Base-by-base conservation (phyloP, 768 basidiomycete species). In the Tricholoma saponaceum region DNA sequence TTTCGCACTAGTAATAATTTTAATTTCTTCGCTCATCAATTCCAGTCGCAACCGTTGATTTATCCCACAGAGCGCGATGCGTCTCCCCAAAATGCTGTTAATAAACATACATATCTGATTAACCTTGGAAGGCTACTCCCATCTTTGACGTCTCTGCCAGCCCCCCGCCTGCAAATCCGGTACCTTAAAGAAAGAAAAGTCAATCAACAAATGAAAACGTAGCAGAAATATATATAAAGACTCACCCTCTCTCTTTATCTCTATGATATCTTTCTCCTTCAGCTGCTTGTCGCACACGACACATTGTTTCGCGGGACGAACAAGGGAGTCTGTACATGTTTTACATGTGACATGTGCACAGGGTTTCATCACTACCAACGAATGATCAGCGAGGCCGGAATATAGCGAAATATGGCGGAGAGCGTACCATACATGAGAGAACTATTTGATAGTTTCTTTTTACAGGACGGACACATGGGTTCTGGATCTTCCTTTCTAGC, bases 91-190 rank as follows among this genome's bases (percentile, higher is more conserved):
- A 20, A 9, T 20, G 41, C 41, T 18, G 18, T n/a, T 37, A 16
- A 37, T 37, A 37, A 37, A 37, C 14, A 13, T 13, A 12, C 13
- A 37, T 14, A 43, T 6, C 14, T 43, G 18, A 22, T 62, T 66
- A 94, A 43, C 91, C 92, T 67, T 95, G 92, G 76, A 98, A 96
- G 0, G 92, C 88, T 12, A 92, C 74, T 1, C 92, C 93, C 26
- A 76, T 77, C 69, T 83, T 88, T 35, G 83, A 86, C 0, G 90
- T 89, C 73, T 96, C 92, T n/a, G 94, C 92, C 62, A 93, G 72
- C 5, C 95, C 95, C n/a, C 95, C 95, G 54, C 91, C 90, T 7
- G 95, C 94, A 67, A 91, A 98, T 0, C 95, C 95, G 9, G 95
- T 98, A 23, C 92, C 91, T 93, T 55, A 3, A 41, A 6, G 33